These are phyloP conservation scores for Lolium perenne DNA, from an alignment of 176 grass and related monocot species.

Conservation along the genomic window DNA sequence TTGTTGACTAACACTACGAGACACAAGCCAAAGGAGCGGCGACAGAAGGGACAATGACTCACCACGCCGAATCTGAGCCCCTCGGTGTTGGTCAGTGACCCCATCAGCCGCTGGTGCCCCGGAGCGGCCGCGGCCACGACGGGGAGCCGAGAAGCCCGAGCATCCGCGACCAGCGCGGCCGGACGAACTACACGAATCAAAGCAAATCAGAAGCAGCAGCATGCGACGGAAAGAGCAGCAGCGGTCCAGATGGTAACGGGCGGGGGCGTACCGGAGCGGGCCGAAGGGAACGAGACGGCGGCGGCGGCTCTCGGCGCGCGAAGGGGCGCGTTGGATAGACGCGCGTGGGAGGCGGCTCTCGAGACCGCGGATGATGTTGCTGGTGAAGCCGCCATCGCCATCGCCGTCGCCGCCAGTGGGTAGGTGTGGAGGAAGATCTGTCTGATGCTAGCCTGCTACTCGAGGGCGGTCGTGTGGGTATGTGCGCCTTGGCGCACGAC, in stretches of 20 bases:
- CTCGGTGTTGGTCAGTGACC: conserved; percentile 70
- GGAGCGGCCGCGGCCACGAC: conserved; percentile 41
- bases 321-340: conserved; percentile 14
- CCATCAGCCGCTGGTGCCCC: conserved; percentile 70
- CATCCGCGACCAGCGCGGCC: conserved; percentile 16
- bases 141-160: conserved; percentile 21
- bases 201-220: conserved; percentile 14
- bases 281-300: conserved; percentile 26
- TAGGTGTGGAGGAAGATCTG: conserved; percentile 39
- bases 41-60: conserved; percentile 14
- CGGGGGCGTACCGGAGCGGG: conserved; percentile 34
- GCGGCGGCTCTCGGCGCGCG: conserved; percentile 25
- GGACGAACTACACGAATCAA: conserved; percentile 12
- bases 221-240: not conserved
- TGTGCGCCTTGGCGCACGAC: too few relatives aligned
- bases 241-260: not conserved
- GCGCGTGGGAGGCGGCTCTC: conserved; percentile 36
- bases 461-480: not conserved
- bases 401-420: not conserved
- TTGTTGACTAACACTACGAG: not conserved
- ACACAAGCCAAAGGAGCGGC: not conserved
- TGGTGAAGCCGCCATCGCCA: conserved; percentile 44
- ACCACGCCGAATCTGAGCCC: conserved; percentile 84
- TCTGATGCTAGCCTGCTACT: not conserved
- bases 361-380: conserved; percentile 37